These are phyloP conservation scores for Aspergillus cristatus DNA, from an alignment of 495 filamentous ascomycete species.

Conservation along the genomic window DNA sequence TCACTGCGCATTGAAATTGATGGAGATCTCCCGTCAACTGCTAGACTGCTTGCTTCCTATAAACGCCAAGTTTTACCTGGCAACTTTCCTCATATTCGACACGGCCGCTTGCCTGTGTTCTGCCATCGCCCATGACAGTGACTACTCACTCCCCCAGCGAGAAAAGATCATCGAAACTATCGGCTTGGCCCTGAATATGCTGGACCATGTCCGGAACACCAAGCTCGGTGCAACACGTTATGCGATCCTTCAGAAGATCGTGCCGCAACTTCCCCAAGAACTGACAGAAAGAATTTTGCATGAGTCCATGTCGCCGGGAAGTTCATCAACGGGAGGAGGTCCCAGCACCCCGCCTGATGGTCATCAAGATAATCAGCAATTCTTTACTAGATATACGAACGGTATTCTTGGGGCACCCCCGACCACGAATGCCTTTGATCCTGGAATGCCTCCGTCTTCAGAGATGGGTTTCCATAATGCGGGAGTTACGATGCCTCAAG, in stretches of 20 bases:
- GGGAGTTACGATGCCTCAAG: conserved; percentile 1
- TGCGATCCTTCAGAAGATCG: conserved; percentile 13
- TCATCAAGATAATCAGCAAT: background rate
- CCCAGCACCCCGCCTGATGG: conserved; percentile 2
- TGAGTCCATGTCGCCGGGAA: conserved; percentile 2
- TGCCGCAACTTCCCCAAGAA: conserved; percentile 3
- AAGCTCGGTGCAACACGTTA: conserved; percentile 22
- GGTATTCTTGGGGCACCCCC: background rate
- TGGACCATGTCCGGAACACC: conserved; percentile 26
- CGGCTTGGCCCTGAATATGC: conserved; percentile 24
- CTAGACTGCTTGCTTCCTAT: conserved; percentile 32
- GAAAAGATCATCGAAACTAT: conserved; percentile 32
- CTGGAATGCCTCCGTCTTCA: conserved; percentile 3
- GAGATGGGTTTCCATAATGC: conserved; percentile 6
- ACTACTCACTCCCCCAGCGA: conserved; percentile 29
- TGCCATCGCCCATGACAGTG: conserved; percentile 39
- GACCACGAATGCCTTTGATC: background rate
- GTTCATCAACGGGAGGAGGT: background rate
- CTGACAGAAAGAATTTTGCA: background rate
- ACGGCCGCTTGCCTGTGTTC: conserved; percentile 41
- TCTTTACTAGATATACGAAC: background rate
- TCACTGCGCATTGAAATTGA: conserved; percentile 29
- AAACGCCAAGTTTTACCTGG: conserved; percentile 41
- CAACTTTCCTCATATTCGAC: conserved; percentile 46
- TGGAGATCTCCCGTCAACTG: conserved; percentile 29